Conservation (phyloP, 2,329 filamentous ascomycete species). For the Knufia fluminis region DNA sequence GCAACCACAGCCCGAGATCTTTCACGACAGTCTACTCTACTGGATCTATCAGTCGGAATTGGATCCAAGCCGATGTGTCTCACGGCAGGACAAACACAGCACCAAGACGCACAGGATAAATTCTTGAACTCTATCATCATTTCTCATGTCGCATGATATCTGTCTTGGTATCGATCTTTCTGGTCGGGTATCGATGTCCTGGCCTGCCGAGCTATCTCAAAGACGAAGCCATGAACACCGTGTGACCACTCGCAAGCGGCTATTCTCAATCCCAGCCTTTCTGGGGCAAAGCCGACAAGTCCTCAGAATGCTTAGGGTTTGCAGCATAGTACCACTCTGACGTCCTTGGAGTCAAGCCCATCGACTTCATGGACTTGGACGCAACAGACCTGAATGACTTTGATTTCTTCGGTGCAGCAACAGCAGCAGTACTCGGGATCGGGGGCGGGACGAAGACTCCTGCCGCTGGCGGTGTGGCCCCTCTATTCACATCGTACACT, state of each 20-base stretch:
- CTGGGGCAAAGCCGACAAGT: slow-evolving; percentile 6
- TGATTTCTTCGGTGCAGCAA: background rate
- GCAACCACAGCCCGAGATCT: too few relatives aligned
- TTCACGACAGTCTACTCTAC: too few relatives aligned
- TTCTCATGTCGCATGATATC: background rate
- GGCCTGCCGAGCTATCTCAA: background rate
- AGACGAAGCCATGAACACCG: background rate
- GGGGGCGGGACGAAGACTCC: background rate
- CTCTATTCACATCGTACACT: background rate
- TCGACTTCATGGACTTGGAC: slow-evolving; percentile 4
- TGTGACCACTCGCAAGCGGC: background rate
- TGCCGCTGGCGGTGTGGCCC: background rate
- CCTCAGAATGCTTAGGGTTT: slow-evolving; percentile 7
- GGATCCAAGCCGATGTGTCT: too few relatives aligned
- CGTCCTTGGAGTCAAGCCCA: slow-evolving; percentile 3
- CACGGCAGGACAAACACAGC: too few relatives aligned
- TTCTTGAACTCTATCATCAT: background rate
- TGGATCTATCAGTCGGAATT: too few relatives aligned
- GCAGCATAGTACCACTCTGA: slow-evolving; percentile 8
- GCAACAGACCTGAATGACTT: slow-evolving; percentile 4
- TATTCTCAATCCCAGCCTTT: slow-evolving; percentile 6
- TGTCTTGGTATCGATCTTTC: background rate
- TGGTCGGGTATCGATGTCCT: background rate
- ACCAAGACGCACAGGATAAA: background rate
- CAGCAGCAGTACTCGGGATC: background rate